Base-by-base conservation (phyloP, 345 rosid species). In the Xanthoceras sorbifolium region DNA sequence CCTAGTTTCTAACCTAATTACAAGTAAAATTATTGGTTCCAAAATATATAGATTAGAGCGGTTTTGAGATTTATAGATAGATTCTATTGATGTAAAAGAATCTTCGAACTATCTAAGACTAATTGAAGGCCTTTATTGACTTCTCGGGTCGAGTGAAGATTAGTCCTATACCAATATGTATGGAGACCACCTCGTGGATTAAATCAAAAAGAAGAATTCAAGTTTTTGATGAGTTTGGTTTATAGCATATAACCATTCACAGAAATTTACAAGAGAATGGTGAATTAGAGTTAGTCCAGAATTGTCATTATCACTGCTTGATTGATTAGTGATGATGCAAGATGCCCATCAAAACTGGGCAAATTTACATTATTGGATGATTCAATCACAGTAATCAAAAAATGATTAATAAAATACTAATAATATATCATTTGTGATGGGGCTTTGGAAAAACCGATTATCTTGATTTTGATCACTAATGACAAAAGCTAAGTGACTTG, bases 361-460 rank as follows among this genome's bases (percentile, higher is more conserved):
- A 67, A 36, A 59, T 32, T 0, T 54, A 59, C 17, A 40, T 69
- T 17, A 54, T 29, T n/a, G 25, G 26, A 9, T 59, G 54, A n/a
- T 31, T 32, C 42, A 14, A 22, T 29, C 22, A 57, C 25, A 5
- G 3, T 57, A 57, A 57, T 22, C 62, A 69, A 15, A 28, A 3
- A 17, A 20, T 6, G n/a, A 48, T 50, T 18, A 48, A 3, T 40
- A 28, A 48, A 67, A 34, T 20, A 34, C 5, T 50, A 9, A 7
- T n/a, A 57, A 20, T 23, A 22, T 22, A 23, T 5, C 50, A 3
- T 54, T 7, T 46, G 25, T 61, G 79, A 42, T 38, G 74, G 76
- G 68, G 77, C 80, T 40, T 82, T 75, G 87, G 69, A 46, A 66
- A 77, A 75, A 75, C 69, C 82, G 84, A 55, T 18, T 9, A 29